A percentile compares a stretch with the other conserved stretches of the same genome.
phyloP scores from a whole-genome alignment of 2,329 filamentous ascomycete species.

The Microascus cirrosus region DNA sequence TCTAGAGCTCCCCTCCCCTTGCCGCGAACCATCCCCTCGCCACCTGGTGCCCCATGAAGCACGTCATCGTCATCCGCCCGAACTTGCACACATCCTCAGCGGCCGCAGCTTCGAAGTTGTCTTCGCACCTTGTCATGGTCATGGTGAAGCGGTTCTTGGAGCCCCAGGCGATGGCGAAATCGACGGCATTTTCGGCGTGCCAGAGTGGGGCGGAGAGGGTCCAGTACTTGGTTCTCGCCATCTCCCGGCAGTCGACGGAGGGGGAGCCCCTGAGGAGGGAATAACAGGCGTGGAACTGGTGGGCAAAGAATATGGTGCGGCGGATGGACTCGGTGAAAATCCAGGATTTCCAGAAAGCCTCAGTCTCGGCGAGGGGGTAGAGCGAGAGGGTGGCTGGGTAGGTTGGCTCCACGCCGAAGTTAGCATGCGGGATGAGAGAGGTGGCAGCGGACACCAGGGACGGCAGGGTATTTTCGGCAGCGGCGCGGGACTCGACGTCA shows the following conservation, averaged over 20 bases:
- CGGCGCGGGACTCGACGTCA: conserved; percentile 20
- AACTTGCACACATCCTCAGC: conserved; percentile 31
- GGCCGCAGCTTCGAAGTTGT: conserved; percentile 20
- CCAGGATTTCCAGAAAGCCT: conserved; percentile 38
- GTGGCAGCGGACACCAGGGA: neutral
- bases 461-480: conserved; percentile 17
- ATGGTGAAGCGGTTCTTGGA: conserved; percentile 23
- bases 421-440: neutral
- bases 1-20: conserved; percentile 1
- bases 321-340: conserved; percentile 40
- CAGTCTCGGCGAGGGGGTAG: conserved; percentile 25
- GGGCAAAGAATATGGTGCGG: conserved; percentile 32
- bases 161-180: conserved; percentile 23
- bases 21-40: conserved; percentile 7
- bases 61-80: conserved; percentile 17
- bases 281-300: conserved; percentile 32
- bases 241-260: conserved; percentile 15
- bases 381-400: conserved; percentile 5
- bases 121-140: conserved; percentile 14
- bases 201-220: conserved; percentile 26
- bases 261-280: conserved; percentile 22
- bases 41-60: conserved; percentile 6
- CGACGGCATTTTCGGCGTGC: conserved; percentile 20
- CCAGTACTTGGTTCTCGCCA: conserved; percentile 22
- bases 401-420: neutral